Percentiles rank a stretch among this genome's conserved stretches.
phyloP scores from a whole-genome alignment of 345 rosid species.

The Diplotaxis tenuifolia region DNA sequence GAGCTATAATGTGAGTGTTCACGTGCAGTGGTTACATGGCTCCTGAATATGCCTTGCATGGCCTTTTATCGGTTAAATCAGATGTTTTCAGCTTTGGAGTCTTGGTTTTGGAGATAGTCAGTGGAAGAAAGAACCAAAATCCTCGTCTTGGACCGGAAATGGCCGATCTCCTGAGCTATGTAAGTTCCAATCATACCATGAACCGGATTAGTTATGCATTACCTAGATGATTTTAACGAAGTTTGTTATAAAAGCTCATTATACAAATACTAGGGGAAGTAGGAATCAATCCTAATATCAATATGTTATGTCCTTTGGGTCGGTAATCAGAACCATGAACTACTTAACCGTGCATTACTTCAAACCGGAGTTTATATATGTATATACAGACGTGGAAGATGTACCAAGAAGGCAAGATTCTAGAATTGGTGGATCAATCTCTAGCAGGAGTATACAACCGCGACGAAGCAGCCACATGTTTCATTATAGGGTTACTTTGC shows the following conservation, averaged over 20 bases:
- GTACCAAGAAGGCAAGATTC: slow-evolving; percentile 47
- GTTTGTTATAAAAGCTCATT: neutral
- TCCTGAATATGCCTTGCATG: slow-evolving; percentile 84
- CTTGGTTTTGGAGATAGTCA: slow-evolving; percentile 73
- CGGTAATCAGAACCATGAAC: neutral
- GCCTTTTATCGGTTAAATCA: slow-evolving; percentile 72
- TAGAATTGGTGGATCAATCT: slow-evolving; percentile 67
- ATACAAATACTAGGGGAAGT: neutral
- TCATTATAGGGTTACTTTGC: slow-evolving; percentile 76
- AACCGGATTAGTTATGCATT: neutral
- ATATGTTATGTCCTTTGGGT: neutral
- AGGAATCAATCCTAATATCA: neutral
- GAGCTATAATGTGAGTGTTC: slow-evolving; percentile 19
- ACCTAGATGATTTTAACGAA: neutral
- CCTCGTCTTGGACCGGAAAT: slow-evolving; percentile 46
- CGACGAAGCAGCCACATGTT: slow-evolving; percentile 75
- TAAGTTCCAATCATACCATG: slow-evolving; percentile 45
- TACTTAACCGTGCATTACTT: neutral
- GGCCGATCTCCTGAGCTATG: slow-evolving; percentile 72
- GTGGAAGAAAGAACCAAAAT: slow-evolving; percentile 81
- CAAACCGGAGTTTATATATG: neutral
- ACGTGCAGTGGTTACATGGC: slow-evolving; percentile 89
- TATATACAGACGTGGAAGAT: slow-evolving; percentile 65
- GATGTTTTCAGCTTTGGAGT: slow-evolving; percentile 91
- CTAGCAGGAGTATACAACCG: slow-evolving; percentile 53